Base-by-base conservation (phyloP, 371 early-diverging fungal genomes). In the Rhizopus arrhizus region DNA sequence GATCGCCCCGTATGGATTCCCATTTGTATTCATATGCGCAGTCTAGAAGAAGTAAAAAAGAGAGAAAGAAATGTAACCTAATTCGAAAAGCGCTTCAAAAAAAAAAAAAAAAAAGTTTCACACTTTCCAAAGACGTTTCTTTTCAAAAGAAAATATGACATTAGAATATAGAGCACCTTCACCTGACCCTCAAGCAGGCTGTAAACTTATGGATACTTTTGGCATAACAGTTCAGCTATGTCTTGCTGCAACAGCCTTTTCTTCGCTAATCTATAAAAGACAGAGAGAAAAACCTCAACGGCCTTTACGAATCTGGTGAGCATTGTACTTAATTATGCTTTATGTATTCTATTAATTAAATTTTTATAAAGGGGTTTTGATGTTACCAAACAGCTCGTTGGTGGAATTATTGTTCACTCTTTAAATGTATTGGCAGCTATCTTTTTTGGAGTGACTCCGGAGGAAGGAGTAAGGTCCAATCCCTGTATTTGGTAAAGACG, bases 401-500 rank as follows among this genome's bases (percentile, higher is more conserved):
- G 89, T 15, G 85, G 84, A 29, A 69, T 78, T 13, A 74, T 86
- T 43, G 77, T 88, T 32, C 89, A 88, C 59, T 71, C 83, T 3
- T 69, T 88, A 12, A 88, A 88, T 56, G 72, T 88, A 2, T 56
- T 85, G n/a, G 82, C 83, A 11, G 78, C 85, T 13, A 82, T 85
- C 3, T 68, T 81, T 56, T 82, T 82, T 57, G 81, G 85, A 0
- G 72, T 74, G 0, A 70, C 71, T 33, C 75, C 75, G 29, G 80
- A 72, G 36, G 73, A 73, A 68, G 80, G 79, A 42, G 72, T 65
- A 47, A 53, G 73, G 35, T 68, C 80, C 12, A 88, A 88, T 53
- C 89, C 86, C n/a, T 88, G 89, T 66, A 84, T 88, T 34, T 88
- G 88, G 88, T 87, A 82, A 67, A 0, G 22, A 22, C 22, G 0